A percentile compares a stretch with the other conserved stretches of the same genome.
These are phyloP conservation scores for Aspergillus sp. DNA, from an alignment of 2,329 filamentous ascomycete species.

Conservation along the genomic window DNA sequence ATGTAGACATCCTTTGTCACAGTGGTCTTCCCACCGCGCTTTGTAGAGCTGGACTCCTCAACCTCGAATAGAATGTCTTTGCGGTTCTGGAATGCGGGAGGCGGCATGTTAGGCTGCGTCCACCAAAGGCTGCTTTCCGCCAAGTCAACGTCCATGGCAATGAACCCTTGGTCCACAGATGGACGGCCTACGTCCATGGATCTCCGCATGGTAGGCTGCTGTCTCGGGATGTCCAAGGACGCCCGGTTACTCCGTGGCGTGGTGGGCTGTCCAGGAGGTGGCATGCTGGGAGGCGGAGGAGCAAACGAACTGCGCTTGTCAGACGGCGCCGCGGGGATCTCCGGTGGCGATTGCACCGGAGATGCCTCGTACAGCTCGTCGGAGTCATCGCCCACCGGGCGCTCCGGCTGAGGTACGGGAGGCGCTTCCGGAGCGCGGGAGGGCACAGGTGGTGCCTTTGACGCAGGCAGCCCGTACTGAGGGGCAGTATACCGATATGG, in stretches of 20 bases:
- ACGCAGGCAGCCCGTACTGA: constrained; percentile 29
- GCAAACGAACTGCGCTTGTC: constrained; percentile 48
- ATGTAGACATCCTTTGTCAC: constrained; percentile 80
- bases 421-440: constrained; percentile 18
- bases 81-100: constrained; percentile 77
- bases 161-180: constrained; percentile 74
- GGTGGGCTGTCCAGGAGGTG: constrained; percentile 40
- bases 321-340: constrained; percentile 30
- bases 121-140: constrained; percentile 78
- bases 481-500: constrained; percentile 52
- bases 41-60: constrained; percentile 71
- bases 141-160: constrained; percentile 84
- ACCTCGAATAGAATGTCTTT: constrained; percentile 80
- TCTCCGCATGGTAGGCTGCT: constrained; percentile 49
- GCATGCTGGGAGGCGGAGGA: constrained; percentile 40
- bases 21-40: constrained; percentile 67
- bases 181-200: constrained; percentile 77
- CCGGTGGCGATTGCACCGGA: constrained; percentile 36
- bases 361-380: constrained; percentile 50
- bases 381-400: constrained; percentile 35
- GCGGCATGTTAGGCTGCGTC: constrained; percentile 74
- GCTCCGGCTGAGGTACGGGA: constrained; percentile 24
- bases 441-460: constrained; percentile 25
- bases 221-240: constrained; percentile 65
- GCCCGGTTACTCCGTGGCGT: constrained; percentile 49